These are phyloP conservation scores for Pyricularia grisea DNA, from an alignment of 2,329 filamentous ascomycete species.

Conservation along the genomic window DNA sequence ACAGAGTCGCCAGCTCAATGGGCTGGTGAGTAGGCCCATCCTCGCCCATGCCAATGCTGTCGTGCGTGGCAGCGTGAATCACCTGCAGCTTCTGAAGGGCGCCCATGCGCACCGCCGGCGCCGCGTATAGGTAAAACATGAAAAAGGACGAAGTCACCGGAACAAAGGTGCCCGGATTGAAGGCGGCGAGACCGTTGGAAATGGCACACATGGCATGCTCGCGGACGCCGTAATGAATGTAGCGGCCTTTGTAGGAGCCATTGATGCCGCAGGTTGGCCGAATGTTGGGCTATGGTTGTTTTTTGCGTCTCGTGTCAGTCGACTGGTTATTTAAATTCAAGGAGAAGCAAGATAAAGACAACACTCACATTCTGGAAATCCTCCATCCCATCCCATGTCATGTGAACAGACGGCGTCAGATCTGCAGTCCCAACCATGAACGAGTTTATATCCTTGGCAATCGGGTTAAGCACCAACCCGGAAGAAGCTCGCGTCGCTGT, in stretches of 20 bases:
- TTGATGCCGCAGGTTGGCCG: conserved; percentile 13
- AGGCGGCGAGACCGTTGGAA: conserved; percentile 49
- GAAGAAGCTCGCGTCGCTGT: conserved; percentile 39
- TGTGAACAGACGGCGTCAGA: conserved; percentile 35
- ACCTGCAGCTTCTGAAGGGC: conserved; percentile 43
- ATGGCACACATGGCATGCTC: conserved; percentile 52
- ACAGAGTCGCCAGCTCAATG: conserved; percentile 45
- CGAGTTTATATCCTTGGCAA: conserved; percentile 27
- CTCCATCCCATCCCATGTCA: conserved; percentile 38
- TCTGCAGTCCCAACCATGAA: conserved; percentile 40
- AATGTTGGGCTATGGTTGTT: conserved; percentile 10
- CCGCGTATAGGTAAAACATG: conserved; percentile 52
- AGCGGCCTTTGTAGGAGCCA: conserved; percentile 36
- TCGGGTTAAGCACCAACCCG: conserved; percentile 36
- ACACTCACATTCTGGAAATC: conserved; percentile 39
- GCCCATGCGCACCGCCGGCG: conserved; percentile 50
- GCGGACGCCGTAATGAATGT: conserved; percentile 49
- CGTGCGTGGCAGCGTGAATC: conserved; percentile 54
- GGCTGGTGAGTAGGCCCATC: conserved; percentile 56
- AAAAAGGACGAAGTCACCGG: conserved; percentile 51
- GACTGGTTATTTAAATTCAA: not conserved
- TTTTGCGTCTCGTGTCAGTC: not conserved
- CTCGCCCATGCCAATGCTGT: conserved; percentile 49
- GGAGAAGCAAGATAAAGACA: not conserved
- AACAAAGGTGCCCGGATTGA: conserved; percentile 41